These are phyloP conservation scores for Phytophthora crassamura DNA, from an alignment of 352 stramenopile genomes.

Conservation along the genomic window DNA sequence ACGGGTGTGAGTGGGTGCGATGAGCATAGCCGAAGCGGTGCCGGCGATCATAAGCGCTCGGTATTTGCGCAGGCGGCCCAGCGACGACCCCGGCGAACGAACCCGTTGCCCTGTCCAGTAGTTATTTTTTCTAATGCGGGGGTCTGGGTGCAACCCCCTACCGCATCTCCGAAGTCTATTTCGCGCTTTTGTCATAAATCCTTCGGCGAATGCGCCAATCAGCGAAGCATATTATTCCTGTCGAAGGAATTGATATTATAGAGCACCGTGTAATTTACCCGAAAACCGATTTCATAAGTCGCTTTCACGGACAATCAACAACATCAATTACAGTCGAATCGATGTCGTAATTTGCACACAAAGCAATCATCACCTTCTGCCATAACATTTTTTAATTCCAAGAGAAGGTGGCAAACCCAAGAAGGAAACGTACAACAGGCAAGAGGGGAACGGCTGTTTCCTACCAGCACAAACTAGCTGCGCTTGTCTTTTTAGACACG, in stretches of 20 bases:
- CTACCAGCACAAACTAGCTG: constrained; percentile 3
- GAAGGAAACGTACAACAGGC: neutral
- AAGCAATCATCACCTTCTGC: too few species aligned
- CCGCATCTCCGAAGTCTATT: constrained; percentile 1
- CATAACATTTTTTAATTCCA: too few species aligned
- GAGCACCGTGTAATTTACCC: neutral
- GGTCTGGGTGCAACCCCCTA: neutral
- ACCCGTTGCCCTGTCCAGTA: too few species aligned
- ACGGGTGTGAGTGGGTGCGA: too few species aligned
- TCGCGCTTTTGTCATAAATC: constrained; percentile 2
- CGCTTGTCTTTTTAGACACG: constrained; percentile 3
- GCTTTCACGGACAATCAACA: neutral
- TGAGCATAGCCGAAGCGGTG: too few species aligned
- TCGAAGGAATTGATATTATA: neutral
- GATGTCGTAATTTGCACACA: neutral
- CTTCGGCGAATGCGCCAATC: neutral
- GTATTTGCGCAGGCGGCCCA: too few species aligned
- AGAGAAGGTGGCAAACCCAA: neutral
- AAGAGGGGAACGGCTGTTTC: constrained; percentile 6
- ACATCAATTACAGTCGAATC: neutral
- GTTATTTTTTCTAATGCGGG: too few species aligned
- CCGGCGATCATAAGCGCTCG: too few species aligned
- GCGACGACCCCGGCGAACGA: too few species aligned
- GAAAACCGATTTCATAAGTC: neutral
- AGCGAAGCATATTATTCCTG: neutral